Percentiles rank a stretch among this genome's conserved stretches.
Conservation (phyloP, 306 rosid species). For the Lathyrus oleraceus region DNA sequence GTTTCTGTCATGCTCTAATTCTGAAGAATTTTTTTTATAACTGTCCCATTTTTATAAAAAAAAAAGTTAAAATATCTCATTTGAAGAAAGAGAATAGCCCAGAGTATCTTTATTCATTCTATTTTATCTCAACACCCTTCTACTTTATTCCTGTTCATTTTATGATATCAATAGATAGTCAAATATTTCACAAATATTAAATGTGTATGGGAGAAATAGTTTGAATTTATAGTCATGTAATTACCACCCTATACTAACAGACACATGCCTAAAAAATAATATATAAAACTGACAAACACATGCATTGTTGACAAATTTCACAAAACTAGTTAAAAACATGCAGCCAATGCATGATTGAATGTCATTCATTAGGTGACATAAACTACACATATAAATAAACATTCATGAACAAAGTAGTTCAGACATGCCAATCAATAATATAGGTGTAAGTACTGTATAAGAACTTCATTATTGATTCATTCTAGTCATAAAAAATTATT, state of each 20-base stretch:
- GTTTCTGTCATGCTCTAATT: too few relatives aligned
- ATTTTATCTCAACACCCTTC: too few relatives aligned
- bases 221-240: background rate
- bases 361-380: conserved; percentile 9
- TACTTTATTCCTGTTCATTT: too few relatives aligned
- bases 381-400: background rate
- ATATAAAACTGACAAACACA: background rate
- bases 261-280: background rate
- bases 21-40: too few relatives aligned
- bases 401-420: conserved; percentile 32
- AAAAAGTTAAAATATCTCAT: too few relatives aligned
- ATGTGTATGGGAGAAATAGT: background rate
- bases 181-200: too few relatives aligned
- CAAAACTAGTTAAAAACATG: background rate
- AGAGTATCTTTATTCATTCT: too few relatives aligned
- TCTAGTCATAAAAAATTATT: conserved; percentile 12
- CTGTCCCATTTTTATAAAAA: too few relatives aligned
- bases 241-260: background rate
- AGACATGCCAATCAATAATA: conserved; percentile 27
- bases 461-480: background rate
- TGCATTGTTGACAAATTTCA: conserved; percentile 15
- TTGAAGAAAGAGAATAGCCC: too few relatives aligned
- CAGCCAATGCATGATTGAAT: background rate
- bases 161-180: too few relatives aligned
- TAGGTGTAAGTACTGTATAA: background rate